These are phyloP conservation scores for Penicillium sp. DNA, from an alignment of 2,329 filamentous ascomycete species.

Conservation along the genomic window DNA sequence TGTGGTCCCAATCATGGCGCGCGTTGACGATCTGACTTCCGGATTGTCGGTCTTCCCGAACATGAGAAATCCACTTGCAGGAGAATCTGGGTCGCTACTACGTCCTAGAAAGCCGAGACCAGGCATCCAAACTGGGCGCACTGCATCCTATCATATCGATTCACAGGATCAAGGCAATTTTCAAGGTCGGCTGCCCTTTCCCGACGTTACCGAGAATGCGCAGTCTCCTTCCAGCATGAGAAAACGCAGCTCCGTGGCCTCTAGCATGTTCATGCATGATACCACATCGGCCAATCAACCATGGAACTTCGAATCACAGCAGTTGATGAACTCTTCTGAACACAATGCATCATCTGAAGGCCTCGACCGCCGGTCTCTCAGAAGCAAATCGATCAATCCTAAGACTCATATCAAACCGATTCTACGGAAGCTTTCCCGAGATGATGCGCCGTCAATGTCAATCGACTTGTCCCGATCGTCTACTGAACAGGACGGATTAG, in stretches of 20 bases:
- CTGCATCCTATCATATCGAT: constrained; percentile 8
- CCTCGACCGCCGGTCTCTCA: constrained; percentile 20
- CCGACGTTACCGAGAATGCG: constrained; percentile 15
- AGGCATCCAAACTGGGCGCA: constrained; percentile 7
- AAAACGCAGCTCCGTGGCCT: constrained; percentile 13
- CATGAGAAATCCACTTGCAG: constrained; percentile 14
- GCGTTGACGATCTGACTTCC: constrained; percentile 13
- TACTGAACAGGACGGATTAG: constrained; percentile 56
- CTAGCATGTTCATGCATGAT: constrained; percentile 9
- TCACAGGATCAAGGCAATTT: constrained; percentile 9
- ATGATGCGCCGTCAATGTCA: constrained; percentile 46
- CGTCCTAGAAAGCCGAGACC: constrained; percentile 10
- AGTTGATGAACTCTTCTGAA: constrained; percentile 7
- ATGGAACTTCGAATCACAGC: constrained; percentile 13
- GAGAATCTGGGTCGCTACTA: constrained; percentile 16
- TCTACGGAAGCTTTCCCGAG: constrained; percentile 51
- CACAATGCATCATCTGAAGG: constrained; percentile 15
- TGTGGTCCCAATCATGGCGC: constrained; percentile 17
- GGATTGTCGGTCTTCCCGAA: constrained; percentile 16
- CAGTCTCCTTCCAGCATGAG: constrained; percentile 8
- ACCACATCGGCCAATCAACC: constrained; percentile 12
- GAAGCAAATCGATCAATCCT: constrained; percentile 23
- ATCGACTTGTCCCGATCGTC: constrained; percentile 55
- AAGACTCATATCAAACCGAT: constrained; percentile 54
- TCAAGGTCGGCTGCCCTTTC: constrained; percentile 15